phyloP scores from a whole-genome alignment of 768 basidiomycete species.

The Trametes coccinea region DNA sequence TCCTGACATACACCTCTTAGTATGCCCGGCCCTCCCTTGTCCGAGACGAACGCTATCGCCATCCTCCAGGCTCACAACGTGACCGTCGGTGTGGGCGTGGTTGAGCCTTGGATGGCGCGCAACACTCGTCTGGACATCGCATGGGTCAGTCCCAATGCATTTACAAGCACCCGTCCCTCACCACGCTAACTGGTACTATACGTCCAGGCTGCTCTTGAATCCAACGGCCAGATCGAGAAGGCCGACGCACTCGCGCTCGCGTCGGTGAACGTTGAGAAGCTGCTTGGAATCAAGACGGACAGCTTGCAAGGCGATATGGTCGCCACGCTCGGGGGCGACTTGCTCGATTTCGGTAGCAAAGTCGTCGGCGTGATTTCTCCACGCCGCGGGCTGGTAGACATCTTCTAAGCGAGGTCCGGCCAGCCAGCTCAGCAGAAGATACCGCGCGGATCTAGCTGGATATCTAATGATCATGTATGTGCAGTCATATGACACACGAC shows the following conservation, averaged over 20 bases:
- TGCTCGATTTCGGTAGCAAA: constrained; percentile 38
- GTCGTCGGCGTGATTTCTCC: constrained; percentile 38
- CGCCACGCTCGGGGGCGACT: constrained; percentile 34
- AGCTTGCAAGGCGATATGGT: constrained; percentile 26
- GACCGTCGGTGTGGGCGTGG: constrained; percentile 66
- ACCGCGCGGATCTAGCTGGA: not conserved
- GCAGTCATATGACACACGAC: not conserved
- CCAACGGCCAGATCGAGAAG: constrained; percentile 39
- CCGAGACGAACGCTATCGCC: constrained; percentile 56
- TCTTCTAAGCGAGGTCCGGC: constrained; percentile 6
- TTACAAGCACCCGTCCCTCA: constrained; percentile 14
- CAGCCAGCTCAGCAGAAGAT: no score
- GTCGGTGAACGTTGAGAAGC: constrained; percentile 41
- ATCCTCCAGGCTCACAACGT: constrained; percentile 67
- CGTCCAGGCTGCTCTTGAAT: constrained; percentile 42
- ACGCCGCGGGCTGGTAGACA: constrained; percentile 23
- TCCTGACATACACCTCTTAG: constrained; percentile 32
- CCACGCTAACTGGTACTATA: not conserved
- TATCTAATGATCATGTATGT: not conserved
- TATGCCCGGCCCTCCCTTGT: constrained; percentile 71
- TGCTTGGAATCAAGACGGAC: constrained; percentile 33
- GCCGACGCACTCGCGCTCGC: constrained; percentile 41
- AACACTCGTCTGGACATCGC: constrained; percentile 77
- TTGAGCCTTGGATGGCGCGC: constrained; percentile 71
- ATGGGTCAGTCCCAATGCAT: constrained; percentile 56